Conservation (phyloP, 768 basidiomycete species). For the Cyclocybe aegerita region DNA sequence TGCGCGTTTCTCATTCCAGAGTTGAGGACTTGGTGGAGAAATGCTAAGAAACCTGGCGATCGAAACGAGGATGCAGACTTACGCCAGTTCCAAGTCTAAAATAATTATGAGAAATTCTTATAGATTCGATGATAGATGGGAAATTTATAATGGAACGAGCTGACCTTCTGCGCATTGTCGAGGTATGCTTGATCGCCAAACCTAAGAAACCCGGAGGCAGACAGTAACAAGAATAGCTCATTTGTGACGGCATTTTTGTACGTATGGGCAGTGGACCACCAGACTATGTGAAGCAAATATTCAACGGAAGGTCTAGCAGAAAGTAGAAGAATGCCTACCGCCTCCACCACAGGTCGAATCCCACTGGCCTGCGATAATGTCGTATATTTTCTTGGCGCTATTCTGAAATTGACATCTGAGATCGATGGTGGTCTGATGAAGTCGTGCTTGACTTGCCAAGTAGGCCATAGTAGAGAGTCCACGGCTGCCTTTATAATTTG, state of each 20-base stretch:
- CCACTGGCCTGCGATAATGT: slow-evolving; percentile 52
- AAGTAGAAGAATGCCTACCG: slow-evolving; percentile 26
- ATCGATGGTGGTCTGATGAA: background rate
- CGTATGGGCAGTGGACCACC: slow-evolving; percentile 54
- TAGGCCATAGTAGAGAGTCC: slow-evolving; percentile 31
- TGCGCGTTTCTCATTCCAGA: slow-evolving; percentile 47
- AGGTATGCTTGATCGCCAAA: slow-evolving; percentile 39
- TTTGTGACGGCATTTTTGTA: slow-evolving; percentile 69
- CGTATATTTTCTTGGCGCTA: slow-evolving; percentile 46
- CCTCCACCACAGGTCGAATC: slow-evolving; percentile 52
- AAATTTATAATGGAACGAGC: background rate
- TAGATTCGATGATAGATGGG: background rate
- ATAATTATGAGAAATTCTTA: no score
- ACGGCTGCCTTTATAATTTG: slow-evolving; percentile 46
- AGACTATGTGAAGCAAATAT: slow-evolving; percentile 31
- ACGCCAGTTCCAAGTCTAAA: slow-evolving; percentile 37
- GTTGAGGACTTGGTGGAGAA: slow-evolving; percentile 28
- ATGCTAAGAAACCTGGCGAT: background rate
- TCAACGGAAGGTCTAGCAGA: background rate
- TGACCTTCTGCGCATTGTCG: slow-evolving; percentile 46
- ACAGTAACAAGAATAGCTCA: slow-evolving; percentile 51
- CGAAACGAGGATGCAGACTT: slow-evolving; percentile 9
- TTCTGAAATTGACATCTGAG: slow-evolving; percentile 27
- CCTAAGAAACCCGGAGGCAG: slow-evolving; percentile 46
- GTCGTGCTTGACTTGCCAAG: slow-evolving; percentile 20